Percentiles rank a stretch among this genome's conserved stretches.
phyloP scores from a whole-genome alignment of 2,329 filamentous ascomycete species.

The Aureobasidium sp. region DNA sequence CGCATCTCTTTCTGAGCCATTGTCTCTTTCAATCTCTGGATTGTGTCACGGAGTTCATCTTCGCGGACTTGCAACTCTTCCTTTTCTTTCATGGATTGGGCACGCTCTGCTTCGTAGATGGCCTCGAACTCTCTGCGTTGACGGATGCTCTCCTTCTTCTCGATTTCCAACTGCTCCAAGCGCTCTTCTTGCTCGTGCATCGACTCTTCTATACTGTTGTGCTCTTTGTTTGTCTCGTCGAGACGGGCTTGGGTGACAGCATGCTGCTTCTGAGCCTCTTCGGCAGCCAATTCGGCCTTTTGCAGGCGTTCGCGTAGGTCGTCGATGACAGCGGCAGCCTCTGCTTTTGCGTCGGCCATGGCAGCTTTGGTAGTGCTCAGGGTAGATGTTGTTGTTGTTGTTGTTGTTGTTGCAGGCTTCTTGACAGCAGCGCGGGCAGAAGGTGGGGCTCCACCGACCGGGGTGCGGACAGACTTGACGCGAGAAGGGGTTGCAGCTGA shows the following conservation, averaged over 20 bases:
- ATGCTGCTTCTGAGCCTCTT: slow-evolving; percentile 69
- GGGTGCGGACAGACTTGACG: slow-evolving; percentile 53
- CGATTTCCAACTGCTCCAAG: slow-evolving; percentile 69
- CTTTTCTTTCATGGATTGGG: slow-evolving; percentile 81
- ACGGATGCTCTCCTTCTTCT: slow-evolving; percentile 73
- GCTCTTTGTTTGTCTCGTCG: slow-evolving; percentile 75
- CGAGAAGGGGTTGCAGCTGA: slow-evolving; percentile 13
- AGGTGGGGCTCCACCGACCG: slow-evolving; percentile 46
- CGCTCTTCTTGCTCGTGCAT: slow-evolving; percentile 79
- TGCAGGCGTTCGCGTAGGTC: slow-evolving; percentile 76
- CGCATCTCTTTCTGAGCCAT: slow-evolving; percentile 64
- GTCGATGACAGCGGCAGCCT: slow-evolving; percentile 68
- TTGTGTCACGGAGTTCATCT: slow-evolving; percentile 82
- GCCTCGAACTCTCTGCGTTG: slow-evolving; percentile 86
- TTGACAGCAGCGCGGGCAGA: slow-evolving; percentile 64
- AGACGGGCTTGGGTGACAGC: slow-evolving; percentile 77
- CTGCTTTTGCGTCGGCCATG: slow-evolving; percentile 63
- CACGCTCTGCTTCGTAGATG: slow-evolving; percentile 85
- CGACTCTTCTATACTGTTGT: slow-evolving; percentile 77
- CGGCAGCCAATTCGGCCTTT: slow-evolving; percentile 59
- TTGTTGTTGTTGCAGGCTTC: slow-evolving; percentile 34
- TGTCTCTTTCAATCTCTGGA: slow-evolving; percentile 85
- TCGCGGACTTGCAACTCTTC: slow-evolving; percentile 76
- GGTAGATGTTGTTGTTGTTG: slow-evolving; percentile 10
- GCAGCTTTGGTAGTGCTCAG: slow-evolving; percentile 16